These are phyloP conservation scores for Tieghemostelium lacteum DNA, from an alignment of 78 protist species.

Conservation along the genomic window DNA sequence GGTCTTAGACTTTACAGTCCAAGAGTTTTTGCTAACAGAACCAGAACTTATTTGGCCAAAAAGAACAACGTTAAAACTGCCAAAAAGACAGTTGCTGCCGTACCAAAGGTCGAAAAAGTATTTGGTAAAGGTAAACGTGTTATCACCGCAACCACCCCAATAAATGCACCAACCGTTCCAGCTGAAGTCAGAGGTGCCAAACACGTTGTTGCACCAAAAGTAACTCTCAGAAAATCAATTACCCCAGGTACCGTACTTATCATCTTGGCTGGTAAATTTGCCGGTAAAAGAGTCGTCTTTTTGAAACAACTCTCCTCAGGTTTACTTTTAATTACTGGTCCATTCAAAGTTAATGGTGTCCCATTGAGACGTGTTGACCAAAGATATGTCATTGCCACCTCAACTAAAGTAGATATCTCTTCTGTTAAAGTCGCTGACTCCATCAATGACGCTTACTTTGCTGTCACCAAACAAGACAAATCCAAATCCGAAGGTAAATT, in stretches of 20 bases:
- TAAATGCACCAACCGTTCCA: conserved; percentile 32
- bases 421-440: conserved; percentile 77
- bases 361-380: conserved; percentile 98
- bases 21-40: conserved; percentile 57
- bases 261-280: conserved; percentile 97
- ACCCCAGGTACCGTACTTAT: conserved; percentile 98
- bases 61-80: conserved; percentile 52
- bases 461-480: conserved; percentile 22
- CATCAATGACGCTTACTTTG: conserved; percentile 83
- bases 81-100: conserved; percentile 19
- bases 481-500: conserved; percentile 71
- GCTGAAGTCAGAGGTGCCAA: conserved; percentile 29
- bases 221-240: conserved; percentile 87
- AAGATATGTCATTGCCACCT: conserved; percentile 97
- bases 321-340: conserved; percentile 97
- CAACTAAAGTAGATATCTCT: conserved; percentile 94
- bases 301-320: conserved; percentile 96
- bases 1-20: conserved; percentile 45
- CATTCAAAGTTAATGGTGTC: conserved; percentile 99
- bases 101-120: not conserved
- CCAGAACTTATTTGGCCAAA: conserved; percentile 50
- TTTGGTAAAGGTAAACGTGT: conserved; percentile 51
- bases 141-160: conserved; percentile 14
- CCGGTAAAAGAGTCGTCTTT: conserved; percentile 97
- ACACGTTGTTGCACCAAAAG: conserved; percentile 3